These are phyloP conservation scores for Immersiella caudata DNA, from an alignment of 495 filamentous ascomycete species.

Conservation along the genomic window DNA sequence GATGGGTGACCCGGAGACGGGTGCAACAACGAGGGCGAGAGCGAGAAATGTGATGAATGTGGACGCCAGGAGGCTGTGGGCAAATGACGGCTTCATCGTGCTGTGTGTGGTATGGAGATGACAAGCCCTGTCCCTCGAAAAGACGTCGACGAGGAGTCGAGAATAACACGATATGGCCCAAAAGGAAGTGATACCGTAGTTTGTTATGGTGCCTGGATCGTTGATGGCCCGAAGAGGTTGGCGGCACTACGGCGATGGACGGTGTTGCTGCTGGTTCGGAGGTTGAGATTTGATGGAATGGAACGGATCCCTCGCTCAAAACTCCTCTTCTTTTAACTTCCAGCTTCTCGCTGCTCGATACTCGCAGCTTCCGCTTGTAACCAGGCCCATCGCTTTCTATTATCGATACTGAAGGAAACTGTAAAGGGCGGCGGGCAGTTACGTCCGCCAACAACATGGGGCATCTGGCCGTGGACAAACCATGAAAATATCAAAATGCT, in stretches of 20 bases:
- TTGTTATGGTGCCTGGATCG: background rate
- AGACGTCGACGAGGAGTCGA: too few relatives aligned
- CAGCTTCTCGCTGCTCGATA: background rate
- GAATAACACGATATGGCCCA: too few relatives aligned
- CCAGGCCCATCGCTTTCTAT: background rate
- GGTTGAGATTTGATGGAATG: background rate
- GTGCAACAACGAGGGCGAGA: background rate
- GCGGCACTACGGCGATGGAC: background rate
- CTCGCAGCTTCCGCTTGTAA: background rate
- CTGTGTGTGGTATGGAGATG: background rate
- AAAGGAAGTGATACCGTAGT: too few relatives aligned
- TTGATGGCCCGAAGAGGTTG: background rate
- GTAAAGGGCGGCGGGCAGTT: background rate
- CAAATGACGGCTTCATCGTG: background rate
- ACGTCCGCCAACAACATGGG: background rate
- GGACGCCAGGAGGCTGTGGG: background rate
- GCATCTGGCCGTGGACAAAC: background rate
- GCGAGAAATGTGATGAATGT: background rate
- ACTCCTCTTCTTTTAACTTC: background rate
- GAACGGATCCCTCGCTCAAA: background rate
- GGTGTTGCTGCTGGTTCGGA: background rate
- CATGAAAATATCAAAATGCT: background rate
- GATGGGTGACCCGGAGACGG: background rate
- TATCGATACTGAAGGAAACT: background rate
- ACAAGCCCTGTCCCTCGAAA: background rate